Conservation (phyloP, 1,284 basidiomycete species). For the Porogramme epimiltina region DNA sequence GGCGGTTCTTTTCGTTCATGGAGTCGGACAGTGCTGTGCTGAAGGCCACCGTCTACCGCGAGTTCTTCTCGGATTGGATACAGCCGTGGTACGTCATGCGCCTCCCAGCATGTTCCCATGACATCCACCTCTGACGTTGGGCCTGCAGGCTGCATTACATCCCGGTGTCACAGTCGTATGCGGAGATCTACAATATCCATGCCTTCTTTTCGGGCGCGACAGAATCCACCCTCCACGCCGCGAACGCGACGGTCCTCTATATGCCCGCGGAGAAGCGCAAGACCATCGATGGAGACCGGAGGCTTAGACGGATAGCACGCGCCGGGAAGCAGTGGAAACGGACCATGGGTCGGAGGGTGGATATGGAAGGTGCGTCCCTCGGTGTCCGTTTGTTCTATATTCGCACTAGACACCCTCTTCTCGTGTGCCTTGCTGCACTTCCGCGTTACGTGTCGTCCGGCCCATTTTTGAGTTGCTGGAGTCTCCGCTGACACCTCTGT, state of each 20-base stretch:
- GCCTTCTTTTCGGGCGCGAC: constrained; percentile 88
- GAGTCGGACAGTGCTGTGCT: constrained; percentile 87
- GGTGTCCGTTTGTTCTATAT: constrained; percentile 1
- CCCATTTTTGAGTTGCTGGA: constrained; percentile 2
- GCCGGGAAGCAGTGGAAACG: constrained; percentile 91
- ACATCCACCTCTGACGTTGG: not conserved
- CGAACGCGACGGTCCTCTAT: constrained; percentile 47
- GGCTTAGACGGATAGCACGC: constrained; percentile 79
- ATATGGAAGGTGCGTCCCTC: constrained; percentile 81
- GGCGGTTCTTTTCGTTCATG: constrained; percentile 84
- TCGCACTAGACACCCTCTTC: constrained; percentile 4
- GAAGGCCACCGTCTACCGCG: constrained; percentile 88
- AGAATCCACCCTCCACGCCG: constrained; percentile 54
- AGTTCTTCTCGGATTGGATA: constrained; percentile 87
- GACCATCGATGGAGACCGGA: constrained; percentile 67
- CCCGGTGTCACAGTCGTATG: constrained; percentile 83
- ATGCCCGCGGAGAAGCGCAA: constrained; percentile 34
- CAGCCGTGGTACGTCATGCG: constrained; percentile 68
- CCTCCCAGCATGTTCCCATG: not conserved
- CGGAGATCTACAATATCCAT: constrained; percentile 90
- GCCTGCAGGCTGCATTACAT: constrained; percentile 86
- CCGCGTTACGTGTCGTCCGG: constrained; percentile 4
- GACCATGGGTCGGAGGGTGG: constrained; percentile 75
- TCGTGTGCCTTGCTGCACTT: constrained; percentile 1
- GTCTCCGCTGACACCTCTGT: constrained; percentile 12